Evolutionary conservation across 169 alveolate genomes (phyloP), one percentile per base, ranked within the genome.

Genomic region (Plasmodium ovale): DNA sequence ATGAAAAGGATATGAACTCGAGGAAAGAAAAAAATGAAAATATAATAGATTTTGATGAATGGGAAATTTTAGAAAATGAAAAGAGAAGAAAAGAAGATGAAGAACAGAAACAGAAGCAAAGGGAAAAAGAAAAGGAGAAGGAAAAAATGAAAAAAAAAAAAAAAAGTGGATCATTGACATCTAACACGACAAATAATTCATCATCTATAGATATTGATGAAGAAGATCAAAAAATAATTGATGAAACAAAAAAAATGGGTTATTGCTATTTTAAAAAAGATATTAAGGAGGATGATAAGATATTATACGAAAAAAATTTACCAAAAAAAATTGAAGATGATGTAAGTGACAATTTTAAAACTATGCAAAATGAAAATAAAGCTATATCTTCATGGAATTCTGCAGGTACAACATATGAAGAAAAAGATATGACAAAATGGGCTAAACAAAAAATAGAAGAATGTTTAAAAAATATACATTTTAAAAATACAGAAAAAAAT

Each of bases 191-290:
- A 0, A 73, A 67, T 59, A 73, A 88, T 58, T 73, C 93, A 69
- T 72, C 94, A 56, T 62, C 71, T 89, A 3, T 77, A 77, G 97
- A 95, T 29, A 70, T 95, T 31, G 97, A 95, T 62, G 97, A 95
- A 39, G 97, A 95, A 88, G 97, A 95, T 74, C 89, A 93, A 67
- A 95, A 92, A 89, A 95, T 95, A 33, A 92, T 95, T 23, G 89
- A 92, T 54, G 97, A 95, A 67, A 95, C 97, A 1, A 95, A 94
- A 69, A 95, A 95, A 87, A 95, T 95, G 97, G 97, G 97, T 1
- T 95, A 95, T 77, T 95, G 97, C 56, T 95, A 95, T 91, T 95
- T 95, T 62, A 94, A 92, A 56, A 92, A 94, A 82, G 85, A 94
- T 60, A 92, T 88, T 59, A 87, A 89, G 82, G 73, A 73, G 23